These are phyloP conservation scores for Pleurotus salmoneostramineus DNA, from an alignment of 768 basidiomycete species.

Conservation along the genomic window DNA sequence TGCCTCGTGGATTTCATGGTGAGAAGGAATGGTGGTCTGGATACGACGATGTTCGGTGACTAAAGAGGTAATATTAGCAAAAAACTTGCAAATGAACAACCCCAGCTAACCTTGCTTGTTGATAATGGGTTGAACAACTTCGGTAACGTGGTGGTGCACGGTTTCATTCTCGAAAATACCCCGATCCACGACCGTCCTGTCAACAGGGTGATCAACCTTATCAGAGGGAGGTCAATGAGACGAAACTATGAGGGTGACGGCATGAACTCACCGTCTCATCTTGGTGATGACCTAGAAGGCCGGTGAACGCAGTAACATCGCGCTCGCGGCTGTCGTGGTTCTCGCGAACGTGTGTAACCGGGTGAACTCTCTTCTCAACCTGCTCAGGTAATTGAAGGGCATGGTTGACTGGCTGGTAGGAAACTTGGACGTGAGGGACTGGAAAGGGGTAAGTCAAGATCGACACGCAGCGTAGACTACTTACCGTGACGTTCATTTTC, in stretches of 20 bases:
- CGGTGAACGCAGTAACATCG: constrained; percentile 23
- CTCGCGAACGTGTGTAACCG: constrained; percentile 22
- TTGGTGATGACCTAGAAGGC: constrained; percentile 21
- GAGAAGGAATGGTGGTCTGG: constrained; percentile 30
- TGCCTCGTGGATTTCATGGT: constrained; percentile 31
- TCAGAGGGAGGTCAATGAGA: neutral
- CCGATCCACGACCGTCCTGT: constrained; percentile 27
- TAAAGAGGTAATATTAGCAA: constrained; percentile 7
- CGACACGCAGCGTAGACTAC: neutral
- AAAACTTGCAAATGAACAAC: neutral
- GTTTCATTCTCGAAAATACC: constrained; percentile 26
- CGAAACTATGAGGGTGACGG: neutral
- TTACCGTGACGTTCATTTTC: neutral
- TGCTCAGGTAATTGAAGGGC: neutral
- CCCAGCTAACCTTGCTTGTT: constrained; percentile 30
- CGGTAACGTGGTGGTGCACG: constrained; percentile 31
- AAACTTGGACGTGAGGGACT: neutral
- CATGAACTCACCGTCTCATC: constrained; percentile 16
- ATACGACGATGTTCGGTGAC: constrained; percentile 25
- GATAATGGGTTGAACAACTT: constrained; percentile 33
- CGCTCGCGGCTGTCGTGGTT: constrained; percentile 23
- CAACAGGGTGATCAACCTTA: constrained; percentile 20
- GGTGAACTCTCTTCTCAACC: constrained; percentile 5
- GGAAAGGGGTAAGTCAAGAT: neutral
- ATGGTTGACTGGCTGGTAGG: neutral